Base-by-base conservation (phyloP, 164 flowering plant species). In the Vitis amurensis region DNA sequence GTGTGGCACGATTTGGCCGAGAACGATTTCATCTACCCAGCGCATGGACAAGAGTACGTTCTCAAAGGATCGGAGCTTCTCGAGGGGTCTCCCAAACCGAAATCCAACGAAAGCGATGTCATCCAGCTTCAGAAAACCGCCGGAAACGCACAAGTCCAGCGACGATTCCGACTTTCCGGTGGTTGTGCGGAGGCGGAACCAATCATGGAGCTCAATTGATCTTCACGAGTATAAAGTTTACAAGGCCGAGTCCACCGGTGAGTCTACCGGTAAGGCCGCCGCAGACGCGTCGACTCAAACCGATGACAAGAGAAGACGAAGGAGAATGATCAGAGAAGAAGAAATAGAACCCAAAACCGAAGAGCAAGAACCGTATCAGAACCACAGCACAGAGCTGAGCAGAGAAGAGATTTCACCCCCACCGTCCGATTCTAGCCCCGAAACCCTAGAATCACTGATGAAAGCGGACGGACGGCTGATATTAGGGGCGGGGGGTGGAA, bases 1-100 rank as follows among this genome's bases (percentile, higher is more conserved):
- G 98, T 95, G 23, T 93, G 99, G 99, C 97, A 91, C 49, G 97
- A 95, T 77, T 86, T 95, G 55, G 63, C 83, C 5, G 98, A 91
- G 55, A 76, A 85, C 69, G 99, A 93, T 73, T 85, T 88, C 80
- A 90, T 95, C 49, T 81, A 84, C 71, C 99, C 98, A 4, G 84
- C 86, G 0, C 91, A 90, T 66, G 97, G 94, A 59, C 86, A 89
- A 14, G 99, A 95, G 68, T 93, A 95, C 80, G 87, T 95, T 29
- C 97, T 95, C 71, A 95, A 95, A 67, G 99, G 98, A 53, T 93
- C 99, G 2, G 95, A 91, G 85, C 81, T 93, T 63, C 78, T 84
- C 4, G 76, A 83, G 59, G 49, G 67, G 9, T 59, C 71, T 61
- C 56, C 71, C 44, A 71, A 63, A 65, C 63, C 78, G 27, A 69